Evolutionary conservation across 2,329 filamentous ascomycete genomes (phyloP).

Genomic region (Monosporascus sp.): DNA sequence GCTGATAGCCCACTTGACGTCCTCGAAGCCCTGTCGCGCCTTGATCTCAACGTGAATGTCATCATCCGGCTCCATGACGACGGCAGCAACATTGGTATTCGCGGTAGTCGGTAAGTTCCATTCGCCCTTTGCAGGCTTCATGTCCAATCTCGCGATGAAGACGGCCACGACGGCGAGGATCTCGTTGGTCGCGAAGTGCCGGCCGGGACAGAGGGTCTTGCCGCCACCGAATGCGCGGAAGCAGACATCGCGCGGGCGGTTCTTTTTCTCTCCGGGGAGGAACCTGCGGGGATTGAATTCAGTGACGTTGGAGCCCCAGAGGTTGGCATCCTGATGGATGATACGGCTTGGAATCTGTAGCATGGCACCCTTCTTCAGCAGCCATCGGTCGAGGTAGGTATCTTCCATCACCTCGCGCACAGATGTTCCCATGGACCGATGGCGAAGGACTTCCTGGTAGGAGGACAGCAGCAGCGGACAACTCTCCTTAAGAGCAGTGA

Average conservation of each 20-base stretch:
- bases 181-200: conserved; percentile 24
- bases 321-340: conserved; percentile 16
- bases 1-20: conserved; percentile 10
- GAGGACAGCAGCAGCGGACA: conserved; percentile 35
- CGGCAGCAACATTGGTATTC: conserved; percentile 23
- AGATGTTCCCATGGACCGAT: conserved; percentile 30
- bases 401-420: conserved; percentile 24
- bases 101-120: conserved; percentile 20
- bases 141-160: conserved; percentile 21
- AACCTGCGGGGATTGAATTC: conserved; percentile 20
- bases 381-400: conserved; percentile 19
- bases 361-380: conserved; percentile 23
- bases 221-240: conserved; percentile 23
- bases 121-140: conserved; percentile 12
- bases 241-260: conserved; percentile 14
- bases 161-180: conserved; percentile 18
- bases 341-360: conserved; percentile 22
- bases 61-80: conserved; percentile 22
- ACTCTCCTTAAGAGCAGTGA: conserved; percentile 26
- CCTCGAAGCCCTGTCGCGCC: conserved; percentile 10
- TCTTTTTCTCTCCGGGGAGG: conserved; percentile 16
- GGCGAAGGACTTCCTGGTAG: conserved; percentile 36
- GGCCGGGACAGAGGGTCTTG: conserved; percentile 21
- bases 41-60: conserved; percentile 18
- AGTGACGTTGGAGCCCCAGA: conserved; percentile 16